Conservation (phyloP, 352 stramenopile species). For the Phytophthora europaea region DNA sequence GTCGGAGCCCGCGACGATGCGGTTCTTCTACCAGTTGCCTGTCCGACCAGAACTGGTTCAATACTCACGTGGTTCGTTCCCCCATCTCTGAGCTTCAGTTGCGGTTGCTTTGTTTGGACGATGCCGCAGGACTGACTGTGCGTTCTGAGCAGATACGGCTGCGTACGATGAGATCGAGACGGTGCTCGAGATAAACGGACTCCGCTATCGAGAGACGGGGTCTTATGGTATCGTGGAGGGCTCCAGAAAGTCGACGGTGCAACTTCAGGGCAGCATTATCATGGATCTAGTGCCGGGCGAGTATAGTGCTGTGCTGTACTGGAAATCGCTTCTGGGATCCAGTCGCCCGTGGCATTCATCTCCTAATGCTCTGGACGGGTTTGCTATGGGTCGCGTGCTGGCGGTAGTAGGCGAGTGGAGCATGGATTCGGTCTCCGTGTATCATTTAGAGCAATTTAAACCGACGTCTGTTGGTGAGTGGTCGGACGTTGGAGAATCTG, state of each 20-base stretch:
- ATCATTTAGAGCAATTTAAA: conserved; percentile 57
- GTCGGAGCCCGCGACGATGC: conserved; percentile 53
- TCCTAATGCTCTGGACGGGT: conserved; percentile 69
- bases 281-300: conserved; percentile 74
- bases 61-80: conserved; percentile 58
- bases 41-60: conserved; percentile 65
- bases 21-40: conserved; percentile 83
- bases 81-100: conserved; percentile 2
- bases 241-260: conserved; percentile 63
- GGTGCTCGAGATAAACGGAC: conserved; percentile 69
- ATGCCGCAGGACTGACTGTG: conserved; percentile 14
- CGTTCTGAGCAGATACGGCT: conserved; percentile 47
- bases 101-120: conserved; percentile 2
- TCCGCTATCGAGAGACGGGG: conserved; percentile 74
- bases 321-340: conserved; percentile 60
- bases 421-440: conserved; percentile 64
- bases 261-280: conserved; percentile 69
- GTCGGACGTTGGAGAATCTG: conserved; percentile 82
- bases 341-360: conserved; percentile 73
- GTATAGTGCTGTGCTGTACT: conserved; percentile 67
- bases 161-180: conserved; percentile 73
- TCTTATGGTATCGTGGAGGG: conserved; percentile 69
- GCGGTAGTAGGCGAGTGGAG: conserved; percentile 59
- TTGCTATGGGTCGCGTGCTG: conserved; percentile 74
- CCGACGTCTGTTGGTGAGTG: conserved; percentile 49